phyloP scores from a whole-genome alignment of 1,284 basidiomycete genomes.

The Thelephora terrestris region DNA sequence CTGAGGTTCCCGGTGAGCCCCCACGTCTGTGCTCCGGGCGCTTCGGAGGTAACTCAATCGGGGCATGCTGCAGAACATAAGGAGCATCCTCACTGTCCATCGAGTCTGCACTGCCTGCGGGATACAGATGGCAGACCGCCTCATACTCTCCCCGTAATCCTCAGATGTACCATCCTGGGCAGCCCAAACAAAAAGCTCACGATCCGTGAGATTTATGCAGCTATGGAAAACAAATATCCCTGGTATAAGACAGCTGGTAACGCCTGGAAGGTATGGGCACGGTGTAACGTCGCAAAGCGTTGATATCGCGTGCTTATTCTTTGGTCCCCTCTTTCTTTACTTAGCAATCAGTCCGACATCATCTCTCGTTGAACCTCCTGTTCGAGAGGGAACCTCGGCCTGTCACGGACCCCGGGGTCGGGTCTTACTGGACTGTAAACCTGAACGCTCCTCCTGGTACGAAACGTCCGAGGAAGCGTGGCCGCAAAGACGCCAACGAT shows the following conservation, averaged over 20 bases:
- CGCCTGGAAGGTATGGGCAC: constrained; percentile 61
- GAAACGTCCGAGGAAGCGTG: constrained; percentile 70
- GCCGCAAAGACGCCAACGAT: constrained; percentile 39
- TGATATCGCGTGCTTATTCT: neutral
- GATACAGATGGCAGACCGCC: constrained; percentile 68
- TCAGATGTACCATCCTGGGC: constrained; percentile 71
- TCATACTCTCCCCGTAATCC: constrained; percentile 71
- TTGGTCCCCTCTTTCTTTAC: constrained; percentile 6
- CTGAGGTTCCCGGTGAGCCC: constrained; percentile 18
- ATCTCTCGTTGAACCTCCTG: constrained; percentile 66
- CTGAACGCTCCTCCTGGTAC: constrained; percentile 69
- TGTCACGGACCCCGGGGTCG: constrained; percentile 72
- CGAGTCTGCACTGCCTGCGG: constrained; percentile 63
- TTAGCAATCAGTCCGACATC: constrained; percentile 79
- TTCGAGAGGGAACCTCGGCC: constrained; percentile 72
- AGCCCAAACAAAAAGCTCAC: constrained; percentile 65
- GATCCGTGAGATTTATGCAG: constrained; percentile 72
- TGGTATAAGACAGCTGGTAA: constrained; percentile 69
- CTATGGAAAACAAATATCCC: constrained; percentile 72
- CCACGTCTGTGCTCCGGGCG: constrained; percentile 9
- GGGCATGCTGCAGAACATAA: constrained; percentile 31
- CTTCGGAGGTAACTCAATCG: neutral
- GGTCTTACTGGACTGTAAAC: constrained; percentile 79
- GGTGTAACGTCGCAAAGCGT: neutral
- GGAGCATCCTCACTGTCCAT: constrained; percentile 62